These are phyloP conservation scores for Fusarium sp. DNA, from an alignment of 2,329 filamentous ascomycete genomes.

Conservation along the genomic window DNA sequence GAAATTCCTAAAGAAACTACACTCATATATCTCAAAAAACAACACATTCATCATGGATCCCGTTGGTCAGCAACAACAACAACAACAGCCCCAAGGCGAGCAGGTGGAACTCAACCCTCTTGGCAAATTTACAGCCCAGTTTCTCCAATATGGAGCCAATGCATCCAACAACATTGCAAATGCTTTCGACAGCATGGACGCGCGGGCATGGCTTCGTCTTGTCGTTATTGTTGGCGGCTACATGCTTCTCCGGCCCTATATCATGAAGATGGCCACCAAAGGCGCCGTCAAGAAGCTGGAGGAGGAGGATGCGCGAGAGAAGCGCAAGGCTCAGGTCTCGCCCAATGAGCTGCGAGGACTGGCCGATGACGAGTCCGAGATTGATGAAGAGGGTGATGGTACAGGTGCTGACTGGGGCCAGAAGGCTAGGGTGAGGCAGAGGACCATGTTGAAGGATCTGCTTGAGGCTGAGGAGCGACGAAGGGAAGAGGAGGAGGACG, in stretches of 20 bases:
- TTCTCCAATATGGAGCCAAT: constrained; percentile 53
- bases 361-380: constrained; percentile 63
- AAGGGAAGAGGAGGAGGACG: constrained; percentile 71
- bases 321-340: constrained; percentile 68
- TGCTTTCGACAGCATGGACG: constrained; percentile 62
- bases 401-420: constrained; percentile 73
- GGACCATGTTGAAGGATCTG: constrained; percentile 72
- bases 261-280: constrained; percentile 74
- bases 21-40: background rate
- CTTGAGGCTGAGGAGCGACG: constrained; percentile 71
- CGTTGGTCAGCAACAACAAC: constrained; percentile 44
- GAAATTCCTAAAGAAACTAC: background rate
- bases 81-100: constrained; percentile 43
- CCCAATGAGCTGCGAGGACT: constrained; percentile 73
- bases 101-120: constrained; percentile 49
- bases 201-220: constrained; percentile 72
- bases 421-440: constrained; percentile 75
- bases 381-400: constrained; percentile 58
- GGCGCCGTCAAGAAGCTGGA: constrained; percentile 73
- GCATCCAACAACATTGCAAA: constrained; percentile 60
- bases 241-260: constrained; percentile 76
- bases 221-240: constrained; percentile 79
- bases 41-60: constrained; percentile 37
- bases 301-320: constrained; percentile 62
- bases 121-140: constrained; percentile 49